A percentile compares a stretch with the other conserved stretches of the same genome.
Evolutionary conservation across 768 basidiomycete species (phyloP).

Genomic region (Mycena haematopus): DNA sequence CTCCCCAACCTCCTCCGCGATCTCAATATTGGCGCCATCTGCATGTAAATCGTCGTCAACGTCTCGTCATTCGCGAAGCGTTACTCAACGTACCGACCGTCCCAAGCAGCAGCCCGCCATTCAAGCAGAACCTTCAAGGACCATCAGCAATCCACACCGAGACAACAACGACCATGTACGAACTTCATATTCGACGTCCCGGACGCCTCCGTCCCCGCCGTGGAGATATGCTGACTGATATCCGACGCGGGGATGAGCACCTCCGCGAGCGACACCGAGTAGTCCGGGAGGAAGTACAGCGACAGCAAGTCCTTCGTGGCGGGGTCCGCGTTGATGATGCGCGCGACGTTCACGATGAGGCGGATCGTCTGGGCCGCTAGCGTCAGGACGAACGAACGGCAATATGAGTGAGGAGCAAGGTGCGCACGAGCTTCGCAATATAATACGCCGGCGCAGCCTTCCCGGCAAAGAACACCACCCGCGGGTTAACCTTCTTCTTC

Average conservation of each 20-base stretch:
- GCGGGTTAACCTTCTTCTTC: conserved; percentile 82
- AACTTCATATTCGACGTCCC: conserved; percentile 84
- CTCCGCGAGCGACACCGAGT: conserved; percentile 85
- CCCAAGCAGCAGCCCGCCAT: conserved; percentile 87
- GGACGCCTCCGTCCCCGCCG: conserved; percentile 92
- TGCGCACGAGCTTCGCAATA: conserved; percentile 83
- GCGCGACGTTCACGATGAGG: conserved; percentile 90
- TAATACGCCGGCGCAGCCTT: conserved; percentile 97
- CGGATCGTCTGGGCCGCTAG: conserved; percentile 70
- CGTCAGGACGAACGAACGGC: too few relatives aligned
- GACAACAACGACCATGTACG: too few relatives aligned
- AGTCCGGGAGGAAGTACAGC: conserved; percentile 96
- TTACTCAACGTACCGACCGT: conserved; percentile 62
- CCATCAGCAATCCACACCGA: too few relatives aligned
- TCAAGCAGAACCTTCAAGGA: conserved; percentile 66
- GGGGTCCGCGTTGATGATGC: conserved; percentile 80
- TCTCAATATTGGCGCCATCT: conserved; percentile 97
- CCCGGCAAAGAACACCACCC: conserved; percentile 96
- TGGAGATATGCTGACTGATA: conserved; percentile 96
- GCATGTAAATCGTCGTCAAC: conserved; percentile 11
- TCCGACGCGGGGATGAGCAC: conserved; percentile 91
- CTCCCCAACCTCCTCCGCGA: conserved; percentile 94
- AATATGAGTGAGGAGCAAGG: background rate
- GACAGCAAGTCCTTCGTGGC: conserved; percentile 88
- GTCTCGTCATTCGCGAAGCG: background rate